Percentiles rank a stretch among this genome's conserved stretches.
Evolutionary conservation across 345 rosid genomes (phyloP).

Genomic region (Microthlaspi erraticum): DNA sequence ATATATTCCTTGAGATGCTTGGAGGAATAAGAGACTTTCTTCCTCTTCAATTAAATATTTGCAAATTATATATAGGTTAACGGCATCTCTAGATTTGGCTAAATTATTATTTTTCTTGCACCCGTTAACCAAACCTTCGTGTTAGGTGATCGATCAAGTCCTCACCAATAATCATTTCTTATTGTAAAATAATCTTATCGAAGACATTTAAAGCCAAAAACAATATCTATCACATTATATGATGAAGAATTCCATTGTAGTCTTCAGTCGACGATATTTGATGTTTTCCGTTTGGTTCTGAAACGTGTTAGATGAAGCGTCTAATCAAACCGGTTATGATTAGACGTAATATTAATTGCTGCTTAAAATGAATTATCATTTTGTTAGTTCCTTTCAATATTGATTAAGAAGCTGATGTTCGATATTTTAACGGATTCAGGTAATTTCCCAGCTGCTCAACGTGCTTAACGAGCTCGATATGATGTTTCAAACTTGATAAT

Average conservation of each 20-base stretch:
- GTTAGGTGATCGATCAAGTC: slow-evolving; percentile 46
- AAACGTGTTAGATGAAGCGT: slow-evolving; percentile 39
- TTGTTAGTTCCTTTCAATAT: slow-evolving; percentile 25
- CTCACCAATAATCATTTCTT: slow-evolving; percentile 21
- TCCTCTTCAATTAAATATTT: background rate
- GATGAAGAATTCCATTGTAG: slow-evolving; percentile 8
- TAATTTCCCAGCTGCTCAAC: slow-evolving; percentile 16
- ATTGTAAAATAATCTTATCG: background rate
- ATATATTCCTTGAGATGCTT: slow-evolving; percentile 25
- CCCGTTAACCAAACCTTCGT: slow-evolving; percentile 38
- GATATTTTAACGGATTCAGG: background rate
- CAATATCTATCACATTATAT: slow-evolving; percentile 2
- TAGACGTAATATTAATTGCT: slow-evolving; percentile 29
- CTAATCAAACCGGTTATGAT: slow-evolving; percentile 38
- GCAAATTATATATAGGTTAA: slow-evolving; percentile 4
- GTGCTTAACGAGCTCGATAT: background rate
- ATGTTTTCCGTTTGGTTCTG: slow-evolving; percentile 16
- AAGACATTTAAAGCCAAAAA: background rate
- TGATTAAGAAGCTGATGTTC: slow-evolving; percentile 13
- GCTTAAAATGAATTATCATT: slow-evolving; percentile 17
- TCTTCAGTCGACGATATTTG: slow-evolving; percentile 3
- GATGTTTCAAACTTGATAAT: background rate
- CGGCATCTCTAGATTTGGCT: slow-evolving; percentile 19
- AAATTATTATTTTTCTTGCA: background rate
- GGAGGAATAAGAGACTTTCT: slow-evolving; percentile 15